Base-by-base conservation (phyloP, 495 filamentous ascomycete genomes). In the Xylaria palmicola region DNA sequence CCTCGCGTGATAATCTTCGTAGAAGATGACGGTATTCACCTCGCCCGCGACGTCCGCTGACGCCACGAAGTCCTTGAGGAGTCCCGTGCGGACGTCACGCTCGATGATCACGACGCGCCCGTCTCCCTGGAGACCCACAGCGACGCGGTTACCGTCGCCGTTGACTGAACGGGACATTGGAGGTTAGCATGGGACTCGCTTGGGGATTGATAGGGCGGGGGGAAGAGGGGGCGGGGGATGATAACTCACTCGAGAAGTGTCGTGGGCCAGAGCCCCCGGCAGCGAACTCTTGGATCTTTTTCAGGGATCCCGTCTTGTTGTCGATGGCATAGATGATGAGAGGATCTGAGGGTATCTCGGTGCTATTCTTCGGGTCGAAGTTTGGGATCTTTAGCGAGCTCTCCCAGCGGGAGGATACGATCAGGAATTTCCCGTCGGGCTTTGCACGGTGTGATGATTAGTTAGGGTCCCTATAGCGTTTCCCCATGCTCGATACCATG, bases 331-430 rank as follows among this genome's bases (percentile, higher is more conserved):
- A 83, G 65, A 66, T 76, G 55, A 78, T 73, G 36, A 81, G 62
- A 48, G 80, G 73, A 41, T 78, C 76, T 15, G 79, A 82, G 10
- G 70, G 56, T 45, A 84, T 74, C 29, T 65, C 57, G 8, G 76
- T 81, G 62, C 67, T 70, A 65, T 79, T 79, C 19, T 48, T 69
- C 17, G 69, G 37, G 56, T 79, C 76, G 65, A 74, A 81, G 63
- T 79, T 76, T 41, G 75, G 65, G 54, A 78, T 74, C 4, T 58
- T 60, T 65, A 86, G 83, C 29, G 76, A 69, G 32, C 68, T 68
- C 64, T 88, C 86, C 53, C 75, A 70, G 45, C 90, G 86, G 62
- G 89, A 88, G 20, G 84, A 85, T 56, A 87, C 76, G 61, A 85
- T 78, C 39, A 91, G 65, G 77, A 82, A 89, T 51, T 77, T 78